Evolutionary conservation across 1,284 basidiomycete genomes (phyloP).

Genomic region (Lentinula novae-zelandiae): DNA sequence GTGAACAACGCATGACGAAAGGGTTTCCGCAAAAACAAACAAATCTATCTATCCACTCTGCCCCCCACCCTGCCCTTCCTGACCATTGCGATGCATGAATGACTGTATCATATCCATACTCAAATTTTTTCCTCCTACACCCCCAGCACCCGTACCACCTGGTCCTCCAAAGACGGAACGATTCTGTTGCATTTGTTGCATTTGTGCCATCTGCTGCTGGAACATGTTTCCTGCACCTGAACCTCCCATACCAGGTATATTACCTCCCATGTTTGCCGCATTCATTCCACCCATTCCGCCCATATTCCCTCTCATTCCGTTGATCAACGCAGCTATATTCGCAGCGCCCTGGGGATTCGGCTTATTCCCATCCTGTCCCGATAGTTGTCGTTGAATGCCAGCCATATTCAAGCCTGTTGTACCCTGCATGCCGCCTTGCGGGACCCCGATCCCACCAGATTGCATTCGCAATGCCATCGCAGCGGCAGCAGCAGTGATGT

Average conservation of each 20-base stretch:
- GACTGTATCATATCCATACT: slow-evolving; percentile 55
- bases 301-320: slow-evolving; percentile 14
- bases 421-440: not conserved
- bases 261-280: not conserved
- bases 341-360: not conserved
- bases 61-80: slow-evolving; percentile 2
- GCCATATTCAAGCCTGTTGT: not conserved
- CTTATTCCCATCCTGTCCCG: not conserved
- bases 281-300: slow-evolving; percentile 6
- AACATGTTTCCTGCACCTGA: not conserved
- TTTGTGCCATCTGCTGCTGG: slow-evolving; percentile 2
- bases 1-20: not conserved
- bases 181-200: slow-evolving; percentile 13
- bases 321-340: slow-evolving; percentile 15
- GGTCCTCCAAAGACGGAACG: slow-evolving; percentile 16
- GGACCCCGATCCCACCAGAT: slow-evolving; percentile 5
- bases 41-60: not conserved
- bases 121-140: not conserved
- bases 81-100: slow-evolving; percentile 52
- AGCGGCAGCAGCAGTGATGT: slow-evolving; percentile 21
- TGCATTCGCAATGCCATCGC: slow-evolving; percentile 24
- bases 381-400: not conserved
- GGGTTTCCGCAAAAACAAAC: not conserved
- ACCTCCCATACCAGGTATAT: not conserved
- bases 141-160: slow-evolving; percentile 19